phyloP scores from a whole-genome alignment of 495 filamentous ascomycete genomes.

The Podospora sp. region DNA sequence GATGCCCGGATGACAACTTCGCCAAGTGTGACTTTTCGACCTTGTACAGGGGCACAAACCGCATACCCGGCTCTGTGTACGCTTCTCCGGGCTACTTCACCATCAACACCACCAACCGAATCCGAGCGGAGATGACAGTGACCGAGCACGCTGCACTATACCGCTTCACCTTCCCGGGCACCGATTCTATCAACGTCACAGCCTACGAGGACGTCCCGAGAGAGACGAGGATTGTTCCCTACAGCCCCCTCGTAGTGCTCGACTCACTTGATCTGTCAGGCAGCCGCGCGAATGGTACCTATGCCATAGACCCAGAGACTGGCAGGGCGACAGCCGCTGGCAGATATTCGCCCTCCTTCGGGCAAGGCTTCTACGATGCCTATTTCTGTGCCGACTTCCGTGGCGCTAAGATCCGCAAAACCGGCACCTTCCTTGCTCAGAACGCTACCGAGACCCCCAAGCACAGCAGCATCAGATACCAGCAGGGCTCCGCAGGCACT shows the following conservation, averaged over 20 bases:
- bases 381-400: conserved; percentile 71
- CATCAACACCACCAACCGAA: conserved; percentile 60
- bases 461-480: conserved; percentile 45
- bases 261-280: conserved; percentile 67
- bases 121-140: conserved; percentile 74
- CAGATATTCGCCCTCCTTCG: conserved; percentile 68
- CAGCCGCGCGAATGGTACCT: conserved; percentile 59
- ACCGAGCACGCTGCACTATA: conserved; percentile 68
- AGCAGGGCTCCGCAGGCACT: conserved; percentile 59
- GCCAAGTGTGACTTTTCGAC: conserved; percentile 62
- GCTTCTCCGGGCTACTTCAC: conserved; percentile 71
- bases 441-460: conserved; percentile 50
- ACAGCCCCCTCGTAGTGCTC: conserved; percentile 62
- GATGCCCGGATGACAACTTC: conserved; percentile 65
- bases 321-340: conserved; percentile 67
- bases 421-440: conserved; percentile 55
- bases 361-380: conserved; percentile 59
- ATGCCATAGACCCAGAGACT: conserved; percentile 51
- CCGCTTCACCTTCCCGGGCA: conserved; percentile 62
- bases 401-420: conserved; percentile 61
- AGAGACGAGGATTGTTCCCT: conserved; percentile 34
- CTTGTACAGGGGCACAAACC: conserved; percentile 48
- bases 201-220: neutral
- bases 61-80: conserved; percentile 53
- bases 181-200: conserved; percentile 15